Conservation (phyloP, 805 yeast species). For the Starmerella vaccinii region DNA sequence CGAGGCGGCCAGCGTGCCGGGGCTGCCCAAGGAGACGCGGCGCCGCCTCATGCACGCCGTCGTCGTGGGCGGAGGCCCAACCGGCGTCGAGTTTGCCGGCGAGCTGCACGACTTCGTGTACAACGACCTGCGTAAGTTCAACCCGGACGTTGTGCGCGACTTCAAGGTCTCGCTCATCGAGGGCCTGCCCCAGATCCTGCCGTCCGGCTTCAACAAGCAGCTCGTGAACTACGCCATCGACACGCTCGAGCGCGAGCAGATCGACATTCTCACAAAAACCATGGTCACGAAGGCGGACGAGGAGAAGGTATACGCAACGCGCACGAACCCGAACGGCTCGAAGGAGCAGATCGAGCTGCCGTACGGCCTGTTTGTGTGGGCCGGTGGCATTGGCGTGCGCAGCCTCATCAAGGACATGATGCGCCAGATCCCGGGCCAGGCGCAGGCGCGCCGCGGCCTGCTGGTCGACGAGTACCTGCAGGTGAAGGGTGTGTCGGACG, state of each 20-base stretch:
- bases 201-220: constrained; percentile 35
- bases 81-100: constrained; percentile 97
- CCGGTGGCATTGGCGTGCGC: constrained; percentile 92
- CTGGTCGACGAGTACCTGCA: constrained; percentile 72
- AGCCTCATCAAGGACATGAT: constrained; percentile 58
- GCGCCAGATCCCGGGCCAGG: constrained; percentile 48
- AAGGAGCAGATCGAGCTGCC: constrained; percentile 57
- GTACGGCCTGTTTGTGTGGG: constrained; percentile 92
- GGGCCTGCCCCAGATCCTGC: constrained; percentile 80
- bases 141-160: constrained; percentile 75
- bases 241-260: constrained; percentile 56
- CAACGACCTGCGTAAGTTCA: constrained; percentile 81
- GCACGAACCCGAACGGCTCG: constrained; percentile 57
- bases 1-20: constrained; percentile 78
- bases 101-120: constrained; percentile 89
- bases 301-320: constrained; percentile 57
- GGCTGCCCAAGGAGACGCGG: constrained; percentile 59
- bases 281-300: constrained; percentile 79
- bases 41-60: constrained; percentile 75
- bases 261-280: constrained; percentile 69
- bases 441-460: constrained; percentile 80
- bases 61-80: constrained; percentile 98
- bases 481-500: constrained; percentile 71
- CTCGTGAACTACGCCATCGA: constrained; percentile 61
- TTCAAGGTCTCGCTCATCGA: constrained; percentile 77